A percentile compares a stretch with the other conserved stretches of the same genome.
Conservation (phyloP, 164 flowering plant genomes). For the Sedum album region DNA sequence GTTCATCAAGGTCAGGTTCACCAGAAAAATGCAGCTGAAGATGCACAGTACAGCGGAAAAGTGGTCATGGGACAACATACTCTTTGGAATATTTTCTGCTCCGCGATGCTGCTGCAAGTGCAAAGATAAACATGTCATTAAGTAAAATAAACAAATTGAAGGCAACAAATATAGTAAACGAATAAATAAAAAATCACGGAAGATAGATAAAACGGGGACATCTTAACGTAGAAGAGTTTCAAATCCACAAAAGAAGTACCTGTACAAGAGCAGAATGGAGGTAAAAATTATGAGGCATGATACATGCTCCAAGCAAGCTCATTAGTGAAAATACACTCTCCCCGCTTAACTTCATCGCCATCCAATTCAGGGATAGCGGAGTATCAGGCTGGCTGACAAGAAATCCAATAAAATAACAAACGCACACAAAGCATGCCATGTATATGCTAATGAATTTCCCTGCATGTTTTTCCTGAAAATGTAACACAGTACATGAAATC, state of each 20-base stretch:
- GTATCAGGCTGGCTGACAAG: no score
- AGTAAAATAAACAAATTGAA: background rate
- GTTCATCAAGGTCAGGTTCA: slow-evolving; percentile 65
- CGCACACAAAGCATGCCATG: no score
- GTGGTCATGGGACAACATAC: slow-evolving; percentile 55
- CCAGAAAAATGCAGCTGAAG: no score
- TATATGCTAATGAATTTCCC: slow-evolving; percentile 35
- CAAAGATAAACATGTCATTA: background rate
- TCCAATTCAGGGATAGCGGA: no score
- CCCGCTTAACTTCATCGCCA: no score
- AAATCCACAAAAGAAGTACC: slow-evolving; percentile 31
- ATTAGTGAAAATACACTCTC: slow-evolving; percentile 70
- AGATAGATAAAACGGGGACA: no score
- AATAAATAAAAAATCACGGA: no score
- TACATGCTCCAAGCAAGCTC: slow-evolving; percentile 88
- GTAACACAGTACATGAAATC: background rate
- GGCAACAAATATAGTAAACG: no score
- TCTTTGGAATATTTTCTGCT: slow-evolving; percentile 29
- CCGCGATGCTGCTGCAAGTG: slow-evolving; percentile 41
- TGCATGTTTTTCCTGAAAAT: slow-evolving; percentile 45
- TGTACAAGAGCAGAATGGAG: no score
- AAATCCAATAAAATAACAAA: no score
- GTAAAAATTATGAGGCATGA: no score
- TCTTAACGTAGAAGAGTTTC: background rate
- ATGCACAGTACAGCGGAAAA: slow-evolving; percentile 54